Evolutionary conservation across 225 moss, liverwort and hornwort genomes (phyloP).

Genomic region (Physcomitrium patens): DNA sequence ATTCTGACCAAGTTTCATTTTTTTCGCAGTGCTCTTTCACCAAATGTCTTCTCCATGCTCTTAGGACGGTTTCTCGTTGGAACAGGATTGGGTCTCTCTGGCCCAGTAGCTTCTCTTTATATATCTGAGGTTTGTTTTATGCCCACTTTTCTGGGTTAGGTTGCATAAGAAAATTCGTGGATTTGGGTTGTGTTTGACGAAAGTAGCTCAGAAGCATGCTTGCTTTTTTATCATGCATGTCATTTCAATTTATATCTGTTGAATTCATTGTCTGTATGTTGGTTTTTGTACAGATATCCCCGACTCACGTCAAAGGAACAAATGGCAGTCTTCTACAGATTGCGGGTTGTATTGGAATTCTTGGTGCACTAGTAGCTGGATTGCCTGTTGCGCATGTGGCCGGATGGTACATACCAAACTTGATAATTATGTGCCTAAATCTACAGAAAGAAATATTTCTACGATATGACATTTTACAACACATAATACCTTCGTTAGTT

Average conservation of each 20-base stretch:
- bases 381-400: slow-evolving; percentile 49
- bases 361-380: slow-evolving; percentile 53
- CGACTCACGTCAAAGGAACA: slow-evolving; percentile 48
- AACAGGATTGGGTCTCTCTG: slow-evolving; percentile 56
- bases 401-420: slow-evolving; percentile 40
- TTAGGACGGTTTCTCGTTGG: slow-evolving; percentile 57
- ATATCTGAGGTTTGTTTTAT: slow-evolving; percentile 47
- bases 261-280: not conserved
- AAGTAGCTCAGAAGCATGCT: not conserved
- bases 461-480: too few relatives aligned
- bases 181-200: not conserved
- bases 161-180: not conserved
- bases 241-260: not conserved
- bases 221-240: not conserved
- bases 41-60: slow-evolving; percentile 48
- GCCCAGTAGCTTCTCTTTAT: slow-evolving; percentile 53
- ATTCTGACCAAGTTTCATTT: not conserved
- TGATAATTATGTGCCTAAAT: not conserved
- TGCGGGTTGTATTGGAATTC: slow-evolving; percentile 57
- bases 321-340: slow-evolving; percentile 58
- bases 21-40: slow-evolving; percentile 46
- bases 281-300: slow-evolving; percentile 46
- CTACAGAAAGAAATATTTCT: too few relatives aligned
- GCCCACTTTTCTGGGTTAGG: too few relatives aligned
- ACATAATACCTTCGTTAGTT: accelerated